Evolutionary conservation across 2,329 filamentous ascomycete species (phyloP).

Genomic region (Hymenoscyphus fraxineus): DNA sequence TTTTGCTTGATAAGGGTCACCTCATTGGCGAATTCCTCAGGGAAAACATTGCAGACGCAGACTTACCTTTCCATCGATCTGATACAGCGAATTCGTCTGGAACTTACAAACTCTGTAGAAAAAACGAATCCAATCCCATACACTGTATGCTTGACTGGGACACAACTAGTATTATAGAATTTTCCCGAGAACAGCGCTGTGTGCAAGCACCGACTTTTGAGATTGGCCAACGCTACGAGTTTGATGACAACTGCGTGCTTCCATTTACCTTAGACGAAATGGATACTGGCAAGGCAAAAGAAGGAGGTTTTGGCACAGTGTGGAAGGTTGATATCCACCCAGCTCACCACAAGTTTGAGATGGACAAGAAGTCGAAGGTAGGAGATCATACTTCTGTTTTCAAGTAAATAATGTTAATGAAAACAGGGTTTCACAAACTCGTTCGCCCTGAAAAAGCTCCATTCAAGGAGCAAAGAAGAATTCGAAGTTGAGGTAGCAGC

Average conservation of each 20-base stretch:
- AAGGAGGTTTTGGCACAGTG: constrained; percentile 13
- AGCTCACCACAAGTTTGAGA: constrained; percentile 11
- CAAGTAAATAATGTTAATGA: neutral
- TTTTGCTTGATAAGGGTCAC: neutral
- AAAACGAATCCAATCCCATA: neutral
- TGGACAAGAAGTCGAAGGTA: neutral
- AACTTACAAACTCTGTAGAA: constrained; percentile 10
- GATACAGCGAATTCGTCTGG: neutral
- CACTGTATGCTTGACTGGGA: constrained; percentile 11
- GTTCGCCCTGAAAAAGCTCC: constrained; percentile 3
- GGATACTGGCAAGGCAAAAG: neutral
- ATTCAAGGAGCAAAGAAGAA: neutral
- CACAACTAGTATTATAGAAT: neutral
- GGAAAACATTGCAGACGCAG: constrained; percentile 5
- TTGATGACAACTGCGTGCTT: constrained; percentile 11
- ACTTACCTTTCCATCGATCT: constrained; percentile 9
- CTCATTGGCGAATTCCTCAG: constrained; percentile 6
- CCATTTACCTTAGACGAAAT: constrained; percentile 11
- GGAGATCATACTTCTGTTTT: neutral
- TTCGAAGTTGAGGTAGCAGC: constrained; percentile 15
- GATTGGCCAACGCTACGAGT: neutral
- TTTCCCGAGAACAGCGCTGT: constrained; percentile 12
- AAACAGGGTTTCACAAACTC: neutral
- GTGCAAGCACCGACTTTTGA: constrained; percentile 11
- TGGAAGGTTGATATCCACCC: constrained; percentile 13